These are phyloP conservation scores for Ganoderma resinaceum DNA, from an alignment of 1,284 basidiomycete species.

Conservation along the genomic window DNA sequence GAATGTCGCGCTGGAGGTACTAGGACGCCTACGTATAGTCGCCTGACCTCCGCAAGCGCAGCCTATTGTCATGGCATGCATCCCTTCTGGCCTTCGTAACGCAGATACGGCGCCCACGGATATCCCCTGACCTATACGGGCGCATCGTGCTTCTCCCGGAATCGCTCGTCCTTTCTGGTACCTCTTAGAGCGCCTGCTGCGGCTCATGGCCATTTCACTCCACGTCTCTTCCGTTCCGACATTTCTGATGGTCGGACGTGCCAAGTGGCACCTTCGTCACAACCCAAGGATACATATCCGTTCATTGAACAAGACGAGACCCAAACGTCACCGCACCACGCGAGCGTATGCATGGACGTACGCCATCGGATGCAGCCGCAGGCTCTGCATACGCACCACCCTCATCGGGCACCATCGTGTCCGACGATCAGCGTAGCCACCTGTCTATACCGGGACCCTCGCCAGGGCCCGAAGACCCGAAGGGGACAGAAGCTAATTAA, in stretches of 20 bases:
- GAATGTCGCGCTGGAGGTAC: not conserved
- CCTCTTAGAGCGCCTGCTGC: not conserved
- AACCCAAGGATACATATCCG: not conserved
- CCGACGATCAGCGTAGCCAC: constrained; percentile 4
- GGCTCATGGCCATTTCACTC: not conserved
- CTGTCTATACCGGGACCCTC: not conserved
- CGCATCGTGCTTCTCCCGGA: not conserved
- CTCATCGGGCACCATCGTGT: not conserved
- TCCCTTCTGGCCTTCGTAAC: not conserved
- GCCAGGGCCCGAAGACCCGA: constrained; percentile 7
- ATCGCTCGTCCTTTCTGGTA: not conserved
- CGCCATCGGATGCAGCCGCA: not conserved
- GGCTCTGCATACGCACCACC: not conserved
- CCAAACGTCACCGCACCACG: not conserved
- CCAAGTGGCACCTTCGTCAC: not conserved
- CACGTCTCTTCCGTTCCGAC: not conserved
- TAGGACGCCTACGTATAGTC: not conserved
- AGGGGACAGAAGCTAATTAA: constrained; percentile 5
- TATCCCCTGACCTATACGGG: not conserved
- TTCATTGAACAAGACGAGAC: not conserved
- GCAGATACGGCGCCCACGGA: not conserved
- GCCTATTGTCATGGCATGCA: constrained; percentile 2
- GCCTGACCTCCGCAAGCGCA: constrained; percentile 1
- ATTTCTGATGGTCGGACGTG: not conserved
- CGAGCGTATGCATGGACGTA: not conserved